A percentile compares a stretch with the other conserved stretches of the same genome.
Conservation (phyloP, 352 stramenopile genomes). For the Thalassiosira pacifica region DNA sequence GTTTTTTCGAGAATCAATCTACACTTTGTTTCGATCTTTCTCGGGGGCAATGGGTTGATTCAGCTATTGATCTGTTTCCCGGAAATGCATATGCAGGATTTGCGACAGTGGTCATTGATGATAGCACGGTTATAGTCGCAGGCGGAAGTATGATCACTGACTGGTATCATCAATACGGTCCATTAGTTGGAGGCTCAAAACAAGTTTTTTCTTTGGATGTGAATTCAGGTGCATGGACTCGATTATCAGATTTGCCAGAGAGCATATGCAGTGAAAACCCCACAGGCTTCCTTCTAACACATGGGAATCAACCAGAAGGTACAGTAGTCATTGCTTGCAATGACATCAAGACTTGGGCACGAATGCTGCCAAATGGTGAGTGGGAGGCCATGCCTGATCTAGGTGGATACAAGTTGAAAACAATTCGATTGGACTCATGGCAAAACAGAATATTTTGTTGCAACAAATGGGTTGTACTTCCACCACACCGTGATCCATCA, state of each 20-base stretch:
- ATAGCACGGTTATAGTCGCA: neutral
- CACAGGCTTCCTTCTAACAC: neutral
- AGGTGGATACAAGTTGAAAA: neutral
- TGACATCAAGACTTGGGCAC: neutral
- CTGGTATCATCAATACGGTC: neutral
- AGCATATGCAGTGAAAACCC: neutral
- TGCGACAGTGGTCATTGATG: neutral
- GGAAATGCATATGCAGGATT: neutral
- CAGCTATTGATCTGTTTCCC: neutral
- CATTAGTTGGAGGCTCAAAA: neutral
- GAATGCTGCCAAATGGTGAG: neutral
- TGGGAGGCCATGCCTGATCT: neutral
- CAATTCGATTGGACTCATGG: neutral
- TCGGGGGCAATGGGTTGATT: neutral
- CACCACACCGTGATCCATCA: too few relatives aligned
- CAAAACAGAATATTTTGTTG: neutral
- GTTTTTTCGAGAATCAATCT: neutral
- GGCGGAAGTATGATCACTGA: neutral
- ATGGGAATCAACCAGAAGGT: neutral
- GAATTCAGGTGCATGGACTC: neutral
- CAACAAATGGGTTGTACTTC: neutral
- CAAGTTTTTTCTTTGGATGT: neutral
- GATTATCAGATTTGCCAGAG: conserved; percentile 7
- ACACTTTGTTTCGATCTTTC: neutral
- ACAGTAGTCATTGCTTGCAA: neutral